Conservation (phyloP, 192 early-diverging fungal genomes). For the Umbelopsis vinacea region DNA sequence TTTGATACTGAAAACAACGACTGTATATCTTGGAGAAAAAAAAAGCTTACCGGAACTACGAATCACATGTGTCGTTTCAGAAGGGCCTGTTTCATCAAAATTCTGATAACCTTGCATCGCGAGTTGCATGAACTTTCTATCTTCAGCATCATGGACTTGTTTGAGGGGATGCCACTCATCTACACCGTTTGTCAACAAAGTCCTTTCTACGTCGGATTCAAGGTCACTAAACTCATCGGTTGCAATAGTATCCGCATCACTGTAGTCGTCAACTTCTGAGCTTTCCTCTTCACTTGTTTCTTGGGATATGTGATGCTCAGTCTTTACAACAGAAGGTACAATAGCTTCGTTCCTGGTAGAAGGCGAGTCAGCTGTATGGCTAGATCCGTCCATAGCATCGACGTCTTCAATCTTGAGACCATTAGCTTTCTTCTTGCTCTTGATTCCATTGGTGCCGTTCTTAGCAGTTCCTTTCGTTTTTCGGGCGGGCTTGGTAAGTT, state of each 20-base stretch:
- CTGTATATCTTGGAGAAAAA: background rate
- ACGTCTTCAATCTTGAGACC: slow-evolving; percentile 6
- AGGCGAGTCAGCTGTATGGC: background rate
- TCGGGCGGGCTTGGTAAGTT: background rate
- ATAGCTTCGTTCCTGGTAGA: background rate
- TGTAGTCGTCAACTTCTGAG: slow-evolving; percentile 15
- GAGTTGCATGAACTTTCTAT: slow-evolving; percentile 48
- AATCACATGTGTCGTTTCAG: slow-evolving; percentile 17
- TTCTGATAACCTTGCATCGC: slow-evolving; percentile 46
- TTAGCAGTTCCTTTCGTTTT: background rate
- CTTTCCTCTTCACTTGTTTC: background rate
- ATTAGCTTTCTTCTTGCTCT: background rate
- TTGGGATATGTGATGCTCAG: background rate
- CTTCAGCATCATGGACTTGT: slow-evolving; percentile 44
- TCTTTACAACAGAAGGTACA: slow-evolving; percentile 3
- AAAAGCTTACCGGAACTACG: slow-evolving; percentile 8
- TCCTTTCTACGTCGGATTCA: slow-evolving; percentile 31
- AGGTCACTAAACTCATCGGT: slow-evolving; percentile 23
- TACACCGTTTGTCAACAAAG: background rate
- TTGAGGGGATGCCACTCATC: slow-evolving; percentile 40
- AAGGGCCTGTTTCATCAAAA: slow-evolving; percentile 36
- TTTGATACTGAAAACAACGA: background rate
- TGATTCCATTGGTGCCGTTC: background rate
- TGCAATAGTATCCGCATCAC: slow-evolving; percentile 25
- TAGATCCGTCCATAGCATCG: slow-evolving; percentile 1